These are phyloP conservation scores for Pyrenochaeta sp. DNA, from an alignment of 2,329 filamentous ascomycete species.

Conservation along the genomic window DNA sequence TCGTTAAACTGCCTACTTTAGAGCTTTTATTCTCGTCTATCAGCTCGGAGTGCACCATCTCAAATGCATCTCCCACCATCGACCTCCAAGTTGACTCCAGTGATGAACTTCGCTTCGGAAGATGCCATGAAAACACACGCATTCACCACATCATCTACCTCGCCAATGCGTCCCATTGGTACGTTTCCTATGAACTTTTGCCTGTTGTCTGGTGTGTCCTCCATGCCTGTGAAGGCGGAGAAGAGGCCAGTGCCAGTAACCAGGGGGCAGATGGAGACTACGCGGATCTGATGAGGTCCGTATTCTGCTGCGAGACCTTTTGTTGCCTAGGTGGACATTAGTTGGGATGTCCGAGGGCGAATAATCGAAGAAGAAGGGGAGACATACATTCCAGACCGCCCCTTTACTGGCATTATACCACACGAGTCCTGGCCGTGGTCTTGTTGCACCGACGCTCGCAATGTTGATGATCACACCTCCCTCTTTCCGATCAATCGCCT, in stretches of 20 bases:
- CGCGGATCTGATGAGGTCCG: conserved; percentile 74
- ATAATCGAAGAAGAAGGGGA: conserved; percentile 21
- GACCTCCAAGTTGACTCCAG: conserved; percentile 58
- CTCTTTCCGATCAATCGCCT: conserved; percentile 65
- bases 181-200: conserved; percentile 64
- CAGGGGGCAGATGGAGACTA: conserved; percentile 76
- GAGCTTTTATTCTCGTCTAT: not conserved
- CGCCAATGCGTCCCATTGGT: conserved; percentile 67
- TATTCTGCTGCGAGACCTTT: conserved; percentile 77
- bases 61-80: conserved; percentile 51
- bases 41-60: not conserved
- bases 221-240: conserved; percentile 66
- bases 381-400: conserved; percentile 66
- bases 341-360: not conserved
- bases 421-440: conserved; percentile 69
- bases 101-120: conserved; percentile 67
- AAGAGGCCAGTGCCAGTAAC: conserved; percentile 72
- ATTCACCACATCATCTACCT: conserved; percentile 67
- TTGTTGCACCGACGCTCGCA: conserved; percentile 68
- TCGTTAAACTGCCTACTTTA: not conserved
- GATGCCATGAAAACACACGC: conserved; percentile 66
- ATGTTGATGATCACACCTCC: conserved; percentile 72
- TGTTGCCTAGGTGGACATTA: conserved; percentile 54
- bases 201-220: conserved; percentile 66
- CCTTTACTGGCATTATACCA: conserved; percentile 78